phyloP scores from a whole-genome alignment of 208 protist genomes.

The Acanthamoeba sp. region DNA sequence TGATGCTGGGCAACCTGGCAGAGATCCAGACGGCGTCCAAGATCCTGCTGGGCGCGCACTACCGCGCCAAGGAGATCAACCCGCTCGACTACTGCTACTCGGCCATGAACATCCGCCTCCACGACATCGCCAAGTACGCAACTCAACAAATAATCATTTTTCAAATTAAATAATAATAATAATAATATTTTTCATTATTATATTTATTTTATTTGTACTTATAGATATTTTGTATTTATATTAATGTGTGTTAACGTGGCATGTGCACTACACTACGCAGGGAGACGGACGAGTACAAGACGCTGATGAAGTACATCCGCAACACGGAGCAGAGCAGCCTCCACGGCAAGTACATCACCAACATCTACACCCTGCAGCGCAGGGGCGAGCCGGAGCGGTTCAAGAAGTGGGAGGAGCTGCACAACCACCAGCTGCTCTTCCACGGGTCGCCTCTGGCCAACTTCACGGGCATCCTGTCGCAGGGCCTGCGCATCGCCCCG shows the following conservation, averaged over 20 bases:
- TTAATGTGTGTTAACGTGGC: too few relatives aligned
- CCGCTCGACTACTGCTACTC: conserved; percentile 82
- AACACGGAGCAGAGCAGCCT: conserved; percentile 77
- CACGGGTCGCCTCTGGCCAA: conserved; percentile 74
- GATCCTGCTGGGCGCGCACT: conserved; percentile 78
- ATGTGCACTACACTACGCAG: too few relatives aligned
- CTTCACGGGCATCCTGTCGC: conserved; percentile 63
- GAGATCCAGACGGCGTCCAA: conserved; percentile 77
- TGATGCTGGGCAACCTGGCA: conserved; percentile 64
- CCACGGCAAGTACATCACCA: conserved; percentile 75
- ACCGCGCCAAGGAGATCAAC: conserved; percentile 70
- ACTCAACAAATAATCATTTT: too few relatives aligned
- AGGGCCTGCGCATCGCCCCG: conserved; percentile 84
- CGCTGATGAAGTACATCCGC: conserved; percentile 59
- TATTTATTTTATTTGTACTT: too few relatives aligned
- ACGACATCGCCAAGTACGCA: too few relatives aligned
- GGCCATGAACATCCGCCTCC: conserved; percentile 57
- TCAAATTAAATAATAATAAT: too few relatives aligned
- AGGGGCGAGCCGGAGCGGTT: conserved; percentile 78
- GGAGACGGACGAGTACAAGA: conserved; percentile 56
- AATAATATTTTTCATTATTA: too few relatives aligned
- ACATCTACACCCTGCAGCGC: conserved; percentile 78
- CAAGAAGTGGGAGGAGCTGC: conserved; percentile 8
- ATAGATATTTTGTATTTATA: too few relatives aligned
- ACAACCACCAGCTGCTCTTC: conserved; percentile 78